Conservation (phyloP, 1,284 basidiomycete species). For the Trametes hirsuta region DNA sequence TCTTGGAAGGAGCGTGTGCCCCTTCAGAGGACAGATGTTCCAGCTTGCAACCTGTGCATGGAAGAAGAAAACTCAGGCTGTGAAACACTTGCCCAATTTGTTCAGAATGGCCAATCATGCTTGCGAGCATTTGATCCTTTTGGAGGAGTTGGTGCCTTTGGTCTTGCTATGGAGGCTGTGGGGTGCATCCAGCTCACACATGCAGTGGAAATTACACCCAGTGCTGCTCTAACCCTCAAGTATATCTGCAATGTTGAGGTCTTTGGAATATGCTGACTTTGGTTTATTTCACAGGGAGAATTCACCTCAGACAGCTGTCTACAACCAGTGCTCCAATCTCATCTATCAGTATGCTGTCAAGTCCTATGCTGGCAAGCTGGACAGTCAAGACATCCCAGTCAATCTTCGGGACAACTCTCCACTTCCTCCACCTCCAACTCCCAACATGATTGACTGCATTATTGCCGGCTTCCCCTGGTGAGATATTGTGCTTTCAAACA, state of each 20-base stretch:
- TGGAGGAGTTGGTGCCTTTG: slow-evolving; percentile 67
- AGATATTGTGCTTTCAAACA: slow-evolving; percentile 10
- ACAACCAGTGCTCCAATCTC: slow-evolving; percentile 65
- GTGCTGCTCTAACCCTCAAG: slow-evolving; percentile 67
- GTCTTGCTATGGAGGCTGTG: slow-evolving; percentile 53
- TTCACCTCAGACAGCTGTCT: slow-evolving; percentile 46
- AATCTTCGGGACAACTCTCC: slow-evolving; percentile 32
- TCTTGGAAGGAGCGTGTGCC: slow-evolving; percentile 42
- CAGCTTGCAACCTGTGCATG: slow-evolving; percentile 51
- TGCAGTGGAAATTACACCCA: slow-evolving; percentile 69
- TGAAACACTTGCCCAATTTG: slow-evolving; percentile 31
- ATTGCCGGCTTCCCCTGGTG: slow-evolving; percentile 78
- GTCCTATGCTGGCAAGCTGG: slow-evolving; percentile 43
- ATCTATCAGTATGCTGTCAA: slow-evolving; percentile 60
- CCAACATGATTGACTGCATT: slow-evolving; percentile 60
- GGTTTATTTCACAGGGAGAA: slow-evolving; percentile 41
- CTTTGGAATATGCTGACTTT: not conserved
- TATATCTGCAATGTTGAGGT: slow-evolving; percentile 30
- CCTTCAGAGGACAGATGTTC: slow-evolving; percentile 40
- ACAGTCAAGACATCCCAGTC: slow-evolving; percentile 43
- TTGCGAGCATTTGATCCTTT: slow-evolving; percentile 65
- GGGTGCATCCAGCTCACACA: slow-evolving; percentile 60
- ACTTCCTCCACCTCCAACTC: slow-evolving; percentile 48
- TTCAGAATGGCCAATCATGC: slow-evolving; percentile 30
- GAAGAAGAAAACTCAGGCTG: slow-evolving; percentile 36